Base-by-base conservation (phyloP, 2,329 filamentous ascomycete species). In the Colletotrichum sp. region DNA sequence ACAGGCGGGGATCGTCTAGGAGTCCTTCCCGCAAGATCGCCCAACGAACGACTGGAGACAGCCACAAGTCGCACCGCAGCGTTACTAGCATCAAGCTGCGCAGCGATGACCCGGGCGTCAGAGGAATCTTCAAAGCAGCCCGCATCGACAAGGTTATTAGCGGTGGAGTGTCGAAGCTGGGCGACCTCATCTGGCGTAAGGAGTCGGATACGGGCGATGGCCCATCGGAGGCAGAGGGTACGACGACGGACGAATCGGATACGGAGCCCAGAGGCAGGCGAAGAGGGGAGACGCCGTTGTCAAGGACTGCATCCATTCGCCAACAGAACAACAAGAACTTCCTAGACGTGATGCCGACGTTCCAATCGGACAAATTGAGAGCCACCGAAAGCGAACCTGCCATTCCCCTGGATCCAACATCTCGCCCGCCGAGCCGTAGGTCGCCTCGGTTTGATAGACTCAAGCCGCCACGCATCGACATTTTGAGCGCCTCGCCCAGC, bases 121-220 rank as follows among this genome's bases (percentile, higher is more conserved):
- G 93, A 56, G 92, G 93, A 8, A 93, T 98, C 63, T 94, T 98
- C 84, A 96, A 95, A 84, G 93, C 92, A 4, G 91, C 92, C 65
- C 89, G 94, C 71, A 92, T 96, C 77, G 94, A 95, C 76, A 94
- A 91, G 34, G 89, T 95, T 34, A 90, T 97, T 59, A 89, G 90
- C 30, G 90, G 87, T 8, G 85, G 90, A 28, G 89, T 92, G 7
- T 90, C 89, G 30, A 91, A 88, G 78, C 82, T 92, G 16, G 87
- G 89, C 34, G 90, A 91, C 66, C 84, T 92, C 68, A 78, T 92
- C 26, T 91, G 90, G 89, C 89, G 87, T 77, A 90, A 87, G 75
- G 90, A 91, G 7, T 81, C 81, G 5, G 82, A 84, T 7, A 38
- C 36, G 10, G 80, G 79, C 5, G 78, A 78, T 12, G 82, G 77